Base-by-base conservation (phyloP, 768 basidiomycete genomes). In the Tulasnella sp. region DNA sequence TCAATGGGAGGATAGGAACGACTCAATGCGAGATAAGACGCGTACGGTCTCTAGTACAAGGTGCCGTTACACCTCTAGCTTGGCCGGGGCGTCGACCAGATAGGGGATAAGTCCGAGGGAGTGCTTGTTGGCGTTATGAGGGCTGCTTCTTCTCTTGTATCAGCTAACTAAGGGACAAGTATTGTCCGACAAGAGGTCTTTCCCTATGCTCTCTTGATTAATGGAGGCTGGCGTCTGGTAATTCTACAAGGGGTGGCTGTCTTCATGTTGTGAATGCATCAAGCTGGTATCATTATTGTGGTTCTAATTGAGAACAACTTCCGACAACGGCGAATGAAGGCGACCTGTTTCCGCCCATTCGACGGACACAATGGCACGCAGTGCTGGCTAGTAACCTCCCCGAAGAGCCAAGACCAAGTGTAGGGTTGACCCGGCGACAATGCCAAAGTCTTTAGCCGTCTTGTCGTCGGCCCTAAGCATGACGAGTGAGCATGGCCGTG, bases 391-490 rank as follows among this genome's bases (percentile, higher is more conserved):
- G 70, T 71, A 72, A 15, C 94, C 94, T 41, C 94, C 94, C 70
- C 94, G 89, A 40, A 98, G 80, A 6, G 94, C 91, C 45, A 98
- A 82, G 56, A 98, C 94, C 49, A 98, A 75, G 73, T 98, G 94
- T 63, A 98, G 81, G 25, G 89, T 86, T 23, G 86, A 77, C 55
- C 94, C 93, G 2, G 89, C 83, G 21, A 72, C 67, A 68, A 98
- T 84, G 67, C 86, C 87, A 69, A 82, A 82, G 9, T 92, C 88
- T 61, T 77, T 78, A 4, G 86, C 87, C 7, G 80, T 81, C 79
- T 94, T 94, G 17, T 96, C 94, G 69, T 98, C 94, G 31, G 75
- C 74, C 85, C 91, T 96, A 62, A 17, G 19, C 36, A 17, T 21
- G 41, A 27, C 36, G 57, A 55, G 31, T 59, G 14, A 32, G 35